Base-by-base conservation (phyloP, 495 filamentous ascomycete species). In the Penicillium taxi region DNA sequence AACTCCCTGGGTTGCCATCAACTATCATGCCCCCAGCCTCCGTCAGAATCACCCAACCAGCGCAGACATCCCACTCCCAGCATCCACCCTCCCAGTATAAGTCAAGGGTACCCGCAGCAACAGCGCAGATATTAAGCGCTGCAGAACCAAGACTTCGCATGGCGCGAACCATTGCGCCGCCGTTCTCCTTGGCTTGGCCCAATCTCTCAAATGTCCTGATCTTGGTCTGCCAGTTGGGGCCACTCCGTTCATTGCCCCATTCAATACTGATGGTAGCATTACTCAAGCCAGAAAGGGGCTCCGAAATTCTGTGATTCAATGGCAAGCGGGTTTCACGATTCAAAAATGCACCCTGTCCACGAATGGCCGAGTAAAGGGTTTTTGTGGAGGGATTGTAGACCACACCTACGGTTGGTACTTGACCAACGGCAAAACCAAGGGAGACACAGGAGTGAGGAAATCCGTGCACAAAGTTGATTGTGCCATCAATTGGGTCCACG, bases 61-160 rank as follows among this genome's bases (percentile, higher is more conserved):
- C 89, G 47, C 81, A 83, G 9, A 94, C 86, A 64, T 96, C 89
- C 89, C 89, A 95, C 18, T 84, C 85, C 82, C 86, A 95, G 56
- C 84, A 90, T 6, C 90, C 89, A 9, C 84, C 86, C 52, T 96
- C 89, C 89, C 90, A 96, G 48, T 93, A 95, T 20, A 79, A 35
- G 63, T 96, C 89, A 20, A 91, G 44, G 47, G 77, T 74, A 1
- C 89, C 90, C 1, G 74, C 70, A 11, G 89, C 89, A 26, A 88
- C 80, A n/a, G 69, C 73, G 39, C 84, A 91, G 11, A 93, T 52
- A 50, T 94, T 94, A 50, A 95, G 60, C 19, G 87, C 89, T 8
- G 89, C 89, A 29, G 72, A 80, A 1, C 89, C 89, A 47, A 89
- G 48, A 50, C 70, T 78, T 16, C 89, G 64, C 26, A 96, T 55